phyloP scores from a whole-genome alignment of 768 basidiomycete genomes.

The Russula abietina region DNA sequence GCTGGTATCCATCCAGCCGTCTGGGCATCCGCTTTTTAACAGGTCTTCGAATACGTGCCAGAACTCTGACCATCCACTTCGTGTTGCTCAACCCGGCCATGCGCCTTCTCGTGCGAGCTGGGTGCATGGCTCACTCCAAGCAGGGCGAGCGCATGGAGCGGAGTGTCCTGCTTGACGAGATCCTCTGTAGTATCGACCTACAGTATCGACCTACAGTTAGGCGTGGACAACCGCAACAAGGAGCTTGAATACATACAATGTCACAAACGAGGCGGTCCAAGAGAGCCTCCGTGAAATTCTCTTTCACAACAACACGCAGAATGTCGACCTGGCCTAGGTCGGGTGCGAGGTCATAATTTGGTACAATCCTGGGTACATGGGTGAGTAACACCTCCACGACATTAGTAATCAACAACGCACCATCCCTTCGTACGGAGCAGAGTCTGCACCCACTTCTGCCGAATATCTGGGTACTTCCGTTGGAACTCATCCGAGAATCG shows the following conservation, averaged over 20 bases:
- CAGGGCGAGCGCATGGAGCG: slow-evolving; percentile 46
- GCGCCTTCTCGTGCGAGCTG: slow-evolving; percentile 35
- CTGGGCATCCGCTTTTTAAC: slow-evolving; percentile 34
- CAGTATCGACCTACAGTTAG: slow-evolving; percentile 3
- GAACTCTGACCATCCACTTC: slow-evolving; percentile 44
- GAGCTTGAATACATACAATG: slow-evolving; percentile 42
- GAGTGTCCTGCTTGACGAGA: slow-evolving; percentile 42
- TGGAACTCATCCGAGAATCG: slow-evolving; percentile 51
- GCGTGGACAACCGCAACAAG: background rate
- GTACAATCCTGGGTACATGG: slow-evolving; percentile 41
- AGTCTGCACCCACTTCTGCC: slow-evolving; percentile 54
- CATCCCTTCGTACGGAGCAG: slow-evolving; percentile 45
- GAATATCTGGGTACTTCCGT: slow-evolving; percentile 46
- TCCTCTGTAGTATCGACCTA: slow-evolving; percentile 64
- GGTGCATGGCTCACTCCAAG: slow-evolving; percentile 33
- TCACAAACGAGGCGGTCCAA: slow-evolving; percentile 55
- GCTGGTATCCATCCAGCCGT: background rate
- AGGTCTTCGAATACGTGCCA: slow-evolving; percentile 65
- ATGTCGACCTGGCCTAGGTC: slow-evolving; percentile 47
- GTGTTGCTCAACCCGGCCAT: slow-evolving; percentile 36
- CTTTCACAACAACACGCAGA: slow-evolving; percentile 56
- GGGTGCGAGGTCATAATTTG: slow-evolving; percentile 56
- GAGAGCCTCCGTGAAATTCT: slow-evolving; percentile 47
- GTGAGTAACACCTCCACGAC: background rate
- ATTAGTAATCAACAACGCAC: slow-evolving; percentile 21